Evolutionary conservation across 164 flowering plant species (phyloP), one percentile per base, ranked within the genome.

Genomic region (Taxillus chinensis): DNA sequence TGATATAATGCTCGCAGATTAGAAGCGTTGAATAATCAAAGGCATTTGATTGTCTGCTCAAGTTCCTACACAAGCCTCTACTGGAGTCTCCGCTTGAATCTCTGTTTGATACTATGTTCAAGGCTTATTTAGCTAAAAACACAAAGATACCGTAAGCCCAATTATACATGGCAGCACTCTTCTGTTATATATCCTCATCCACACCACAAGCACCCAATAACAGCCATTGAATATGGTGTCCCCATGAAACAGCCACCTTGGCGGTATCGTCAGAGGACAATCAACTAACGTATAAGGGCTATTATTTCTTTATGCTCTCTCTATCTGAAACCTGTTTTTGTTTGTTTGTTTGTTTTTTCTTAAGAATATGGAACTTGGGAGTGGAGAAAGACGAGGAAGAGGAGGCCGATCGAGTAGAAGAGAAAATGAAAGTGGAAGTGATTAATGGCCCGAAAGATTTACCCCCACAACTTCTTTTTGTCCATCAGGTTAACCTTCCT

Each of bases 301-400:
- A 27, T 2, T 27, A 27, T 27, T 27, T 27, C 27, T 27, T 48
- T 48, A 11, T 8, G 12, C 51, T 48, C 12, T 14, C 46, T 43
- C 56, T 16, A 45, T 12, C 6, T 52, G 3, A 9, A 43, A 43
- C 10, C 46, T 43, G 2, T 7, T 48, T 48, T 14, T 3, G 12
- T 48, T 48, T 11, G 51, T 1, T 0, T 0, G 27, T 27, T 27
- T 27, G 12, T 48, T 8, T 40, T 64, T 69, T n/a, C 43, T 83
- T n/a, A n/a, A 93, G 98, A 67, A 82, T 90, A 71, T 93, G 97
- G 98, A 97, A 90, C 74, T 86, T 93, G 62, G 83, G 97, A 8
- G 68, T 88, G 37, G 98, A 93, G 68, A 85, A 80, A 71, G 98
- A 90, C 43, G 97, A 82, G 67, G 97, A 93, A 80, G 99, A 93